Evolutionary conservation across 495 filamentous ascomycete genomes (phyloP), one percentile per base, ranked within the genome.

Genomic region (Daldinia childiae): DNA sequence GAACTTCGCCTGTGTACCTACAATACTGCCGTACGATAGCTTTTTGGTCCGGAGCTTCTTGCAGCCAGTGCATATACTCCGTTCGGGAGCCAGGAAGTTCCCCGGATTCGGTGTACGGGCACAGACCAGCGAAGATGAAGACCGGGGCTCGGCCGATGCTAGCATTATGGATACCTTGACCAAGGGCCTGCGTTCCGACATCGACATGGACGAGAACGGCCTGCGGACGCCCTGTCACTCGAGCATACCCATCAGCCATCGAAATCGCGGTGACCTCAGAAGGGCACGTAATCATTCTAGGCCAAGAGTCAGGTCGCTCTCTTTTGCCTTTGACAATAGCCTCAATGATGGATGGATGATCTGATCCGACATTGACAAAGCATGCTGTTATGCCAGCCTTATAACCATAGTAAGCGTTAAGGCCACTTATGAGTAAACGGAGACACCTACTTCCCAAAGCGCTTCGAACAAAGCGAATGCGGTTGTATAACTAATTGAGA

Each of bases 1-100:
- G 92, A 71, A 93, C 87, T 77, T 93, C 91, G 5, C 85, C 90
- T 0, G 87, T 83, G 70, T 93, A 93, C 12, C 91, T 86, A 70
- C 91, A 93, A 69, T 93, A 93, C 76, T 93, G 91, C 3, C 86
- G 83, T 26, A 93, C 86, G 48, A 93, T 93, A 72, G 89, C 87
- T 71, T 91, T 90, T 77, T 94, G 91, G 61, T 94, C 90, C 1
- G 90, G 91, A 2, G 92, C 88, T 78, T 94, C 91, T 65, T 94
- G 91, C 8, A 93, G 90, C 89, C 91, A 94, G 68, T 94, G 91
- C 69, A 93, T 94, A 68, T 92, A 93, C 72, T 93, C 91, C 0
- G 91, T 93, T 36, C 91, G 82, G 6, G 88, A 91, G 1, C 91
- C 91, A 21, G 88, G 79, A 76, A 89, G 83, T 77, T 94, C 91